A percentile compares a stretch with the other conserved stretches of the same genome.
Evolutionary conservation across 1,284 basidiomycete genomes (phyloP).

Genomic region (Cryptococcus amylolentus): DNA sequence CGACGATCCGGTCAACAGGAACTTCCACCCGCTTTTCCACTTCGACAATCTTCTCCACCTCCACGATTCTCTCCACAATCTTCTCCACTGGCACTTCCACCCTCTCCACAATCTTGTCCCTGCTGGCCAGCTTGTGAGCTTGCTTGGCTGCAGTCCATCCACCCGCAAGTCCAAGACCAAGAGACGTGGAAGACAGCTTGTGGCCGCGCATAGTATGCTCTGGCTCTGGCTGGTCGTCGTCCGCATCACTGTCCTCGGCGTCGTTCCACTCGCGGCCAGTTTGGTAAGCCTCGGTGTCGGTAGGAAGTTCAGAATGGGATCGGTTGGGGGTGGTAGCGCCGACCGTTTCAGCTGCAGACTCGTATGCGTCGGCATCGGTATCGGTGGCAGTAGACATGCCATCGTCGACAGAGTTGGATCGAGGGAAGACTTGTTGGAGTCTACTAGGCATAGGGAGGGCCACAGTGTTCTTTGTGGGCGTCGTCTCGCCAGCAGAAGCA

Average conservation of each 20-base stretch:
- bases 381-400: slow-evolving; percentile 59
- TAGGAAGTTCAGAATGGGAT: slow-evolving; percentile 61
- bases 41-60: slow-evolving; percentile 25
- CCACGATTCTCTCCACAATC: slow-evolving; percentile 34
- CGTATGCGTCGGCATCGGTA: slow-evolving; percentile 71
- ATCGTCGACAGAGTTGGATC: slow-evolving; percentile 22
- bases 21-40: slow-evolving; percentile 25
- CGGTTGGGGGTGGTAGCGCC: slow-evolving; percentile 61
- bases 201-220: slow-evolving; percentile 19
- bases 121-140: slow-evolving; percentile 31
- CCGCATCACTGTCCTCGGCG: slow-evolving; percentile 54
- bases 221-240: slow-evolving; percentile 40
- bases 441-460: slow-evolving; percentile 29
- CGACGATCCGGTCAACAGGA: slow-evolving; percentile 39
- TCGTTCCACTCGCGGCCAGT: slow-evolving; percentile 46
- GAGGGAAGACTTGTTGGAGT: slow-evolving; percentile 22
- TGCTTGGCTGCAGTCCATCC: slow-evolving; percentile 30
- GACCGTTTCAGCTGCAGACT: slow-evolving; percentile 74
- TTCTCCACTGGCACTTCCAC: slow-evolving; percentile 39
- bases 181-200: slow-evolving; percentile 2
- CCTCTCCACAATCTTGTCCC: slow-evolving; percentile 31
- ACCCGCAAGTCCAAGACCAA: slow-evolving; percentile 23
- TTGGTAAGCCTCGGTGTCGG: slow-evolving; percentile 40
- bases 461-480: slow-evolving; percentile 33
- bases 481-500: slow-evolving; percentile 22